Base-by-base conservation (phyloP, 306 rosid species). In the Benincasa hispida region DNA sequence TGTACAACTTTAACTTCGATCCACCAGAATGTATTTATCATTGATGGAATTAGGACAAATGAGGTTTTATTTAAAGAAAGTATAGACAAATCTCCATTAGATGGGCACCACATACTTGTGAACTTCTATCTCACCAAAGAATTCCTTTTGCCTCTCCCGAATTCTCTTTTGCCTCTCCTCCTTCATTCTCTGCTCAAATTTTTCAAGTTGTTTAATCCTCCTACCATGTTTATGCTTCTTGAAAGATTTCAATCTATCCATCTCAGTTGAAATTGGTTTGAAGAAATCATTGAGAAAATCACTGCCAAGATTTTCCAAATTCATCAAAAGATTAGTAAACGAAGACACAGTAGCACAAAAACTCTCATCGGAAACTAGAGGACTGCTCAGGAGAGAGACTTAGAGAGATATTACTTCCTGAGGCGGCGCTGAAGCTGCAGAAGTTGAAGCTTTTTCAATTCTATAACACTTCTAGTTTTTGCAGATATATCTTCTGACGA, bases 91-190 rank as follows among this genome's bases (percentile, higher is more conserved):
- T 13, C 8, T 22, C 13, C 55, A 80, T 56, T 73, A 76, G 21
- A 4, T 74, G 53, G 69, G 51, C 74, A 45, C 24, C 59, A 78
- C 99, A 22, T 92, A 95, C 99, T 95, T 95, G 97, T 95, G 99
- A 80, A 90, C 89, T 85, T 95, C 99, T 74, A 95, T 86, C 90
- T 95, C 99, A 27, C 88, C 77, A 78, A 95, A 95, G 83, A 95
- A 95, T 67, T 95, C 99, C 88, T 92, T 95, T 86, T 95, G 99
- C 80, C 99, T 89, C 85, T 95, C 98, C 19, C 97, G 97, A 54
- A 90, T 89, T 80, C 99, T 87, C 85, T 95, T 95, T 80, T 90
- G 99, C 75, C 99, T 96, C 88, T 95, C 99, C 86, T 95, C 99
- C 89, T 87, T 95, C 99, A 95, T 95, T 87, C 87, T 95, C 85